Evolutionary conservation across 306 rosid species (phyloP), one percentile per base, ranked within the genome.

Genomic region (Ammopiptanthus mongolicus): DNA sequence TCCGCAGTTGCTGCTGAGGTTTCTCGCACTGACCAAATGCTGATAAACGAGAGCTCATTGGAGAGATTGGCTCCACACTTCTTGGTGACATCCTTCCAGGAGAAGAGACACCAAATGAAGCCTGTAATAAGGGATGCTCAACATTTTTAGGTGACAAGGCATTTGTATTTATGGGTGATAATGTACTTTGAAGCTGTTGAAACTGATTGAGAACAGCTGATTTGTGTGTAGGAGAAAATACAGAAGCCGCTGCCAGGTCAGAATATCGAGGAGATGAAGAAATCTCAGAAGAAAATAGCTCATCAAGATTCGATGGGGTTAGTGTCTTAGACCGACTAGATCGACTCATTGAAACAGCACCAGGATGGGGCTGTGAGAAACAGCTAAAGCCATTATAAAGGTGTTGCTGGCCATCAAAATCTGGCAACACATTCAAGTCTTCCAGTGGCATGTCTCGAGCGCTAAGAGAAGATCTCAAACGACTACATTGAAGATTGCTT

Each of bases 51-150:
- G 93, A 62, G 8, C 88, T 77, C 95, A 86, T 86, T 2, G 98
- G 98, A 61, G 98, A 90, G 14, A 87, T 87, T 4, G 91, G 88
- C 65, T 93, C 98, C 72, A 88, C 21, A 55, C 86, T 88, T 79
- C 96, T 84, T 0, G 98, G 96, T 1, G 98, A 90, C 96, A 93
- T 90, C 80, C 98, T 86, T 56, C 98, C 98, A 8, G 98, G 91
- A 28, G 98, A 89, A 60, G 86, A 84, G 23, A 87, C 84, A 39
- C 92, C 88, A 73, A 81, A 92, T 6, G 93, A 76, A 56, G 90
- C 84, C 76, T 87, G 96, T 17, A 88, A 58, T 2, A 87, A 78
- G 74, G 84, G 86, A 75, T 90, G 95, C 36, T 93, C 96, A 4
- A 78, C 89, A 69, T 79, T 86, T 65, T 86, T 88, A 4, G 95